Evolutionary conservation across 805 yeast genomes (phyloP).

Genomic region (Wickerhamomyces alni): DNA sequence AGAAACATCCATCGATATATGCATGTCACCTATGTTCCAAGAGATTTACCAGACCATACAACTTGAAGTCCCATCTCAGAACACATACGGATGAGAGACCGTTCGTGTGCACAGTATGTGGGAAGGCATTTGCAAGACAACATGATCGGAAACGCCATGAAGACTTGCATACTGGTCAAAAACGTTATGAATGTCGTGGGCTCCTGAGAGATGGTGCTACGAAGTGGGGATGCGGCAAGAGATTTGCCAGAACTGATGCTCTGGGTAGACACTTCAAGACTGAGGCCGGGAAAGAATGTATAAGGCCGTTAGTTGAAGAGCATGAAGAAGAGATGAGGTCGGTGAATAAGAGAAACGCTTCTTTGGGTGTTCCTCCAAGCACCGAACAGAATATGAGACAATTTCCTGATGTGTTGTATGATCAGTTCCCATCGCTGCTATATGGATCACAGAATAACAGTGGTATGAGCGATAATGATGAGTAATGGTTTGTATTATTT

Average conservation of each 20-base stretch:
- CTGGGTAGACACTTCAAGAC: conserved; percentile 74
- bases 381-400: conserved; percentile 4
- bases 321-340: conserved; percentile 26
- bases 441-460: neutral
- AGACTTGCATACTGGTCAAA: conserved; percentile 70
- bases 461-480: conserved; percentile 1
- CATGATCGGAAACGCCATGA: conserved; percentile 78
- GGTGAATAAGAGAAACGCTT: conserved; percentile 5
- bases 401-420: conserved; percentile 17
- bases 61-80: conserved; percentile 82
- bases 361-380: neutral
- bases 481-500: neutral
- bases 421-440: conserved; percentile 14
- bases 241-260: conserved; percentile 77
- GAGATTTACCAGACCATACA: conserved; percentile 87
- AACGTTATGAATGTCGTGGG: conserved; percentile 69
- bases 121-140: conserved; percentile 75
- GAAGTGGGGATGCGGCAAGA: conserved; percentile 75
- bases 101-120: conserved; percentile 65
- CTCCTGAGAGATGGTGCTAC: conserved; percentile 45
- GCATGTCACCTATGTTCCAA: conserved; percentile 83
- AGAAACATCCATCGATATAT: conserved; percentile 67
- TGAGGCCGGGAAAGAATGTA: conserved; percentile 70
- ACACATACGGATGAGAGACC: conserved; percentile 88
- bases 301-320: conserved; percentile 61